A percentile compares a stretch with the other conserved stretches of the same genome.
phyloP scores from a whole-genome alignment of 2,329 filamentous ascomycete species.

The Fusarium ramigenum region DNA sequence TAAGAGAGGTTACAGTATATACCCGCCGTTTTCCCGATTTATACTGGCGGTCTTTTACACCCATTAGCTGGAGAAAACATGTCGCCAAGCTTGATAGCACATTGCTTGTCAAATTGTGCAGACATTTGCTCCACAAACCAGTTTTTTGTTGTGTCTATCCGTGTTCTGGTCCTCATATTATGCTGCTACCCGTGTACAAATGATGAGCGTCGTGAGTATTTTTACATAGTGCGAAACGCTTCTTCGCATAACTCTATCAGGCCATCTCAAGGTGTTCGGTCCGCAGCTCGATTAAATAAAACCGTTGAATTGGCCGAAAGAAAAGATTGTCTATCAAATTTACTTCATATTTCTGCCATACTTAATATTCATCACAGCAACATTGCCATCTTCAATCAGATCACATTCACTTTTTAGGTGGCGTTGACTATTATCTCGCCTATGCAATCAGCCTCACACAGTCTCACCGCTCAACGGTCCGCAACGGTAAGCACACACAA shows the following conservation, averaged over 20 bases:
- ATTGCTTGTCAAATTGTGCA: background rate
- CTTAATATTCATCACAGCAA: no score
- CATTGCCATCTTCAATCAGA: no score
- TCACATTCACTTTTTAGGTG: background rate
- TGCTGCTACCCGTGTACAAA: background rate
- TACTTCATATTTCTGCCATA: no score
- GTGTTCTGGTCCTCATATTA: background rate
- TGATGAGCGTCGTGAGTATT: accelerated
- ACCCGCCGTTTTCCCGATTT: background rate
- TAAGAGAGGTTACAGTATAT: background rate
- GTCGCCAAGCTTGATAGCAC: accelerated
- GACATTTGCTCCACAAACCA: no score
- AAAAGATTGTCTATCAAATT: no score
- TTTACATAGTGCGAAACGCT: background rate
- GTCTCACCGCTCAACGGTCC: background rate
- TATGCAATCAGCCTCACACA: background rate
- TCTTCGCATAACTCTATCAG: background rate
- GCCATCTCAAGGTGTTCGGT: background rate
- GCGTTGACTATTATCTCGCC: background rate
- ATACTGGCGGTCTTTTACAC: no score
- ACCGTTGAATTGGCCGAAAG: no score
- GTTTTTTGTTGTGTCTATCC: accelerated
- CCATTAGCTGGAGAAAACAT: accelerated
- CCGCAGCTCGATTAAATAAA: accelerated
- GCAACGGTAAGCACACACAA: background rate